phyloP scores from a whole-genome alignment of 192 early-diverging fungal species.

The Backusella luteola region DNA sequence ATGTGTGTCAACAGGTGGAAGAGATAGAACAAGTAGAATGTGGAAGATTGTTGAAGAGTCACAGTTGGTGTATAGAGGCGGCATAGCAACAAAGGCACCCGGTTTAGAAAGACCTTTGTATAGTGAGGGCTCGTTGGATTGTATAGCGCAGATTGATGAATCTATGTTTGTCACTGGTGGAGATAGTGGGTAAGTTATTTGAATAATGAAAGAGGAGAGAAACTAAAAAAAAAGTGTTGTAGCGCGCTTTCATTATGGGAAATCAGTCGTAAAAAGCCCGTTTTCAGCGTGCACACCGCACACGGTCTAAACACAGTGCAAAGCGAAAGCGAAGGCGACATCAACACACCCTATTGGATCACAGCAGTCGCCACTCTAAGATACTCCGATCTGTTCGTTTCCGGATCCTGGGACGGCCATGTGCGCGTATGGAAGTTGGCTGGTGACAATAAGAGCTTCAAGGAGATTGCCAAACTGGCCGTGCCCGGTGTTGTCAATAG shows the following conservation, averaged over 20 bases:
- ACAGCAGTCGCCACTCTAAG: slow-evolving; percentile 78
- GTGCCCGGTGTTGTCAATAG: slow-evolving; percentile 63
- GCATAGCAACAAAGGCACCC: slow-evolving; percentile 36
- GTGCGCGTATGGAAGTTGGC: slow-evolving; percentile 87
- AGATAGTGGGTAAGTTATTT: slow-evolving; percentile 68
- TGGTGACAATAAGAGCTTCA: slow-evolving; percentile 62
- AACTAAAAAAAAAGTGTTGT: background rate
- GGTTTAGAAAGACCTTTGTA: slow-evolving; percentile 14
- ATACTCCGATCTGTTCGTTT: slow-evolving; percentile 89
- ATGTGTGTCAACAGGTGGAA: slow-evolving; percentile 85
- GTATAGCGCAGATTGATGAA: slow-evolving; percentile 90
- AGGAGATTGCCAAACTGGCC: slow-evolving; percentile 58
- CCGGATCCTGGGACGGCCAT: slow-evolving; percentile 85
- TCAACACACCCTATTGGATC: slow-evolving; percentile 75
- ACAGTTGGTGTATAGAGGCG: slow-evolving; percentile 90
- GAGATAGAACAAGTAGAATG: slow-evolving; percentile 86
- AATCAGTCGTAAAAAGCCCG: slow-evolving; percentile 87
- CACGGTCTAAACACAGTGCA: slow-evolving; percentile 67
- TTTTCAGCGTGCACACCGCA: slow-evolving; percentile 69
- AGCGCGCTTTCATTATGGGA: slow-evolving; percentile 94
- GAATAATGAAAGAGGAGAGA: no score
- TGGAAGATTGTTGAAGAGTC: slow-evolving; percentile 97
- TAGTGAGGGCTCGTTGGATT: slow-evolving; percentile 75
- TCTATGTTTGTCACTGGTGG: slow-evolving; percentile 89
- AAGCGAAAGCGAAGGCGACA: slow-evolving; percentile 47